These are phyloP conservation scores for Ambrosiella xylebori DNA, from an alignment of 2,329 filamentous ascomycete species.

Conservation along the genomic window DNA sequence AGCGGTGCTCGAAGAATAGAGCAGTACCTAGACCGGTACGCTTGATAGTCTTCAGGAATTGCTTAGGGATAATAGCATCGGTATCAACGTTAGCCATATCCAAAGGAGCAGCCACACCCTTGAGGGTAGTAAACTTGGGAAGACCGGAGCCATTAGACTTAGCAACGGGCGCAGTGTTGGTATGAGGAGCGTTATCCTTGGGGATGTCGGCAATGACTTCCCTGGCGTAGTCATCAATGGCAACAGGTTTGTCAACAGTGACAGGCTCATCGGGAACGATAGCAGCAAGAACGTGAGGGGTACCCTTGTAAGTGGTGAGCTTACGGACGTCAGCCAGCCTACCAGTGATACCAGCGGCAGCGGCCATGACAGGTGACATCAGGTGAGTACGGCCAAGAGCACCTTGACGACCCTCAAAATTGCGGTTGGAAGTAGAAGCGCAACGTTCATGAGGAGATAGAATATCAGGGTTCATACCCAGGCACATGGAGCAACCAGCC, in stretches of 20 bases:
- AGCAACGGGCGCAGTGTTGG: slow-evolving; percentile 35
- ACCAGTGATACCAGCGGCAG: slow-evolving; percentile 69
- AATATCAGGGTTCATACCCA: slow-evolving; percentile 99
- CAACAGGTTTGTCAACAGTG: slow-evolving; percentile 35
- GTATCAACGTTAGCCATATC: slow-evolving; percentile 88
- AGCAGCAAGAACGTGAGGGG: slow-evolving; percentile 42
- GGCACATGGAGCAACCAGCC: slow-evolving; percentile 95
- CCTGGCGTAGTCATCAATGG: slow-evolving; percentile 32
- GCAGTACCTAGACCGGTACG: slow-evolving; percentile 80
- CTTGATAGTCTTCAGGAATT: slow-evolving; percentile 99
- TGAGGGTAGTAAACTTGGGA: slow-evolving; percentile 67
- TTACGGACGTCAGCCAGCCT: slow-evolving; percentile 86
- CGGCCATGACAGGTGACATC: slow-evolving; percentile 95
- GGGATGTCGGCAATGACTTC: slow-evolving; percentile 40
- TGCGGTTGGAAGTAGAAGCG: slow-evolving; percentile 89
- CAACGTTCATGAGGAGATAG: slow-evolving; percentile 82
- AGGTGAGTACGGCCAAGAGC: slow-evolving; percentile 81
- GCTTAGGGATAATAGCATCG: slow-evolving; percentile 98
- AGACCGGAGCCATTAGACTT: slow-evolving; percentile 44
- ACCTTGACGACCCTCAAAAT: slow-evolving; percentile 93
- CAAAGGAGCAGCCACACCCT: slow-evolving; percentile 74
- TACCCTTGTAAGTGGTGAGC: slow-evolving; percentile 43
- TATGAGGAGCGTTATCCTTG: slow-evolving; percentile 46
- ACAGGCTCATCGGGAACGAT: slow-evolving; percentile 25
- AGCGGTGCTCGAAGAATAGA: slow-evolving; percentile 74